Percentiles rank a stretch among this genome's conserved stretches.
phyloP scores from a whole-genome alignment of 1,284 basidiomycete species.

The Sporisorium reilianum region DNA sequence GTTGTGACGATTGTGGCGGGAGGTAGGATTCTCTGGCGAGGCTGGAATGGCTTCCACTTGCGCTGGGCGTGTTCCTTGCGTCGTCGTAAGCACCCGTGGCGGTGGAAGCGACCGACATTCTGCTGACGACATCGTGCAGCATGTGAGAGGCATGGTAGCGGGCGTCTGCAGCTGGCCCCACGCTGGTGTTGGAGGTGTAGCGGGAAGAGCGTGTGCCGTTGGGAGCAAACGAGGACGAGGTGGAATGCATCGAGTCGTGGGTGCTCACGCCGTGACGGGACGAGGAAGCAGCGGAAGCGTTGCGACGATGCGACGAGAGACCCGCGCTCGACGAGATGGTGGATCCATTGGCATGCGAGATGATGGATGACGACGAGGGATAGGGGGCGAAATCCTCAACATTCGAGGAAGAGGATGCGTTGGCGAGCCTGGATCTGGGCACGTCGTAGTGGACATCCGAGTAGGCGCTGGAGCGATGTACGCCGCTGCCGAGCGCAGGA shows the following conservation, averaged over 20 bases:
- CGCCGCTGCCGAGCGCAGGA: constrained; percentile 36
- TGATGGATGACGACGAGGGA: constrained; percentile 32
- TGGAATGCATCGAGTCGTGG: constrained; percentile 44
- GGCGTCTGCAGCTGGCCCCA: constrained; percentile 13
- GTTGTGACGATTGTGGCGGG: constrained; percentile 9
- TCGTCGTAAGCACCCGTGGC: constrained; percentile 25
- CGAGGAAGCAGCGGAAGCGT: constrained; percentile 34
- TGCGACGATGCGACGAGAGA: constrained; percentile 37
- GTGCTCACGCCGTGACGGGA: constrained; percentile 31
- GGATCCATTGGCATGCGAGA: constrained; percentile 36
- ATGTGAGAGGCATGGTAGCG: constrained; percentile 14
- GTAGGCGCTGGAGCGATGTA: constrained; percentile 45
- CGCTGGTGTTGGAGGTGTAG: constrained; percentile 36
- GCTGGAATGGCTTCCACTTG: constrained; percentile 31
- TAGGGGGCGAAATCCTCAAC: constrained; percentile 28
- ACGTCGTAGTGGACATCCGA: constrained; percentile 22
- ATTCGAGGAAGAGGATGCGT: constrained; percentile 12
- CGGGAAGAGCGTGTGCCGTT: constrained; percentile 39
- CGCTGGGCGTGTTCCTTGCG: constrained; percentile 6
- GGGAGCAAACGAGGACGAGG: constrained; percentile 20
- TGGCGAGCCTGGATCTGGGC: constrained; percentile 17
- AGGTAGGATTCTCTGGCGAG: constrained; percentile 33
- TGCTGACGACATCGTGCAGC: constrained; percentile 26
- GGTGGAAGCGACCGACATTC: constrained; percentile 43
- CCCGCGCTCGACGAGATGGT: constrained; percentile 29